phyloP scores from a whole-genome alignment of 345 rosid genomes.

The Turritis glabra region DNA sequence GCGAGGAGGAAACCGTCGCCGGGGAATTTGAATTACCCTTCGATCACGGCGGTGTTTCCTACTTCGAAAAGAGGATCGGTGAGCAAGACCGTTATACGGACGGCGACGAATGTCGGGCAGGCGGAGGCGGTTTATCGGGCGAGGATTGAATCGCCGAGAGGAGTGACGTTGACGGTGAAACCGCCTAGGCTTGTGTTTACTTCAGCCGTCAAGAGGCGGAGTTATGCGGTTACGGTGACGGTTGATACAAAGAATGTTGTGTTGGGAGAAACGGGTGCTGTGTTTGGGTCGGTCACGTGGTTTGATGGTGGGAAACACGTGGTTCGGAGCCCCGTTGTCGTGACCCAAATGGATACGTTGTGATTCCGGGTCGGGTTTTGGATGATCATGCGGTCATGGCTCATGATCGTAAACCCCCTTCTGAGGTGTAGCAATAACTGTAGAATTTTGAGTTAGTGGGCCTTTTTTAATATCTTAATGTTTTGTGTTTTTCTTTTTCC shows the following conservation, averaged over 20 bases:
- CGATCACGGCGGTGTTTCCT: constrained; percentile 65
- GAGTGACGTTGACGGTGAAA: constrained; percentile 58
- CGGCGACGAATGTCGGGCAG: constrained; percentile 71
- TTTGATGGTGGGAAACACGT: constrained; percentile 66
- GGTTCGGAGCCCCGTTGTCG: constrained; percentile 73
- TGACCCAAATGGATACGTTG: constrained; percentile 49
- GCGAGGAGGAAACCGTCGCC: constrained; percentile 53
- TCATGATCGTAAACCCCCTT: constrained; percentile 27
- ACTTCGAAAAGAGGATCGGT: constrained; percentile 41
- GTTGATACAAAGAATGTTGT: constrained; percentile 52
- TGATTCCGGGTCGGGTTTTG: too few species aligned
- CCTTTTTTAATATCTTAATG: neutral
- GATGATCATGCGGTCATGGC: constrained; percentile 38
- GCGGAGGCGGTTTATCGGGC: constrained; percentile 43
- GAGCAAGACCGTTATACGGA: constrained; percentile 55
- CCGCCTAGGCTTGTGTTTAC: constrained; percentile 59
- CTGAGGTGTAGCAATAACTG: constrained; percentile 24
- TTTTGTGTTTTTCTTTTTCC: constrained; percentile 11
- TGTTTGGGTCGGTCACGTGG: constrained; percentile 78
- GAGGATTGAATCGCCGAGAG: constrained; percentile 58
- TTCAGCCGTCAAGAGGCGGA: constrained; percentile 50
- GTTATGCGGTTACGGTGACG: constrained; percentile 56
- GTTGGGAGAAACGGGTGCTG: constrained; percentile 63
- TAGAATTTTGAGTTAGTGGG: constrained; percentile 27
- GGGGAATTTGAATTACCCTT: constrained; percentile 79